Evolutionary conservation across 345 rosid genomes (phyloP).

Genomic region (Cardamine occulta): DNA sequence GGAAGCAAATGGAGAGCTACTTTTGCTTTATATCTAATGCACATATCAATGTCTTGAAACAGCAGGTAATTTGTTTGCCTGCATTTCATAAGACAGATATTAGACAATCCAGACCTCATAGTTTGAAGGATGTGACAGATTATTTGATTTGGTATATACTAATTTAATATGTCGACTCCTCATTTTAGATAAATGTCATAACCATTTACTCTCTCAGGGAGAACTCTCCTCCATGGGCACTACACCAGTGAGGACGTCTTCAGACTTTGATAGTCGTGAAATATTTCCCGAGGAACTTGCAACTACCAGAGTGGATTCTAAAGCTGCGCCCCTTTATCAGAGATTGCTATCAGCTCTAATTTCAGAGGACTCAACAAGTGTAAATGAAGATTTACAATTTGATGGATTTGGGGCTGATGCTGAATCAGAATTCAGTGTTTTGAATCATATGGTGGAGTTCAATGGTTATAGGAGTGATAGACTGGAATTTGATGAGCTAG

Average conservation of each 20-base stretch:
- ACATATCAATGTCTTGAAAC: conserved; percentile 68
- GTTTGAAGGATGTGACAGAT: conserved; percentile 29
- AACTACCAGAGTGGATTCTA: conserved; percentile 46
- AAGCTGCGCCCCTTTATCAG: conserved; percentile 65
- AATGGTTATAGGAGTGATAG: conserved; percentile 62
- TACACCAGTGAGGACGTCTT: conserved; percentile 32
- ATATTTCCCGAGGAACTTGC: conserved; percentile 44
- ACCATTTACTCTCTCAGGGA: conserved; percentile 37
- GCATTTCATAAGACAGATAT: conserved; percentile 23
- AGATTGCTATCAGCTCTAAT: conserved; percentile 85
- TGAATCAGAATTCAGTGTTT: conserved; percentile 63
- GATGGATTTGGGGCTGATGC: conserved; percentile 64
- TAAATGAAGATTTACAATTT: conserved; percentile 51
- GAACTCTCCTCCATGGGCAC: conserved; percentile 35
- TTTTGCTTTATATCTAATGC: conserved; percentile 75
- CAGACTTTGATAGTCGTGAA: conserved; percentile 44
- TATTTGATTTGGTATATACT: conserved; percentile 13
- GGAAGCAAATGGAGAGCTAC: conserved; percentile 84
- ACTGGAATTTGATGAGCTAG: conserved; percentile 58
- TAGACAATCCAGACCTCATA: conserved; percentile 16
- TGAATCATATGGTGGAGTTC: conserved; percentile 54
- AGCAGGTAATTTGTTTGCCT: conserved; percentile 57
- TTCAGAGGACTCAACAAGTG: conserved; percentile 65
- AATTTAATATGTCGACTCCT: conserved; percentile 8
- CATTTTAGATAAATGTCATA: conserved; percentile 28